Evolutionary conservation across 2,329 filamentous ascomycete genomes (phyloP), one percentile per base, ranked within the genome.

Genomic region (Cordyceps militaris): DNA sequence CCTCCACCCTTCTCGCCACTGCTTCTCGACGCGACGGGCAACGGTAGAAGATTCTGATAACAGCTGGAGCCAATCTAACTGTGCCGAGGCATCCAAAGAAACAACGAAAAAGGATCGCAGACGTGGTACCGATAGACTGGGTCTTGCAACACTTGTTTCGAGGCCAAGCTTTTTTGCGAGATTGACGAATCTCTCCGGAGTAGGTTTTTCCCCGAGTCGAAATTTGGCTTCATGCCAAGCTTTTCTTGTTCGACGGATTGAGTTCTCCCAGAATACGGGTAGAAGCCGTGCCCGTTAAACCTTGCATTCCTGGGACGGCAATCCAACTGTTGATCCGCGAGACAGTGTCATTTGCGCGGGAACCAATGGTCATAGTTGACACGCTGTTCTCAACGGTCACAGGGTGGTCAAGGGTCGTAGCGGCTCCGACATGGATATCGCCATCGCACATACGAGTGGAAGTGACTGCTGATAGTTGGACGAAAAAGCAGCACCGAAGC

Each of bases 151-250:
- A 38, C 23, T 13, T 2, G 7, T 44, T 21, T 23, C 11, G 6
- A 56, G 23, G 44, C 53, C 53, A 56, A 56, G 53, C 53, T 48
- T 56, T 54, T 54, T 48, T 2, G 42, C n/a, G 43, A 42, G 53
- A 56, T 56, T 19, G 43, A 48, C 53, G 21, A 55, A 55, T 55
- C 52, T 55, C 14, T 46, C 24, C 19, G 23, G 10, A 32, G 28
- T 11, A 32, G 6, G 5, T 32, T 32, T 32, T 32, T 46, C 21
- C 36, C 32, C 10, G 53, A 19, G 43, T 32, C 30, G 46, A 59
- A 19, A 50, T 46, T 59, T 59, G 57, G 57, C 57, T 56, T 55
- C 13, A 40, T 52, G 57, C 57, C 57, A 59, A 59, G 57, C 57
- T 52, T 56, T 59, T 55, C 44, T 19, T 24, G 42, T 34, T 54